Evolutionary conservation across 192 early-diverging fungal species (phyloP).

Genomic region (Diversispora eburnea): DNA sequence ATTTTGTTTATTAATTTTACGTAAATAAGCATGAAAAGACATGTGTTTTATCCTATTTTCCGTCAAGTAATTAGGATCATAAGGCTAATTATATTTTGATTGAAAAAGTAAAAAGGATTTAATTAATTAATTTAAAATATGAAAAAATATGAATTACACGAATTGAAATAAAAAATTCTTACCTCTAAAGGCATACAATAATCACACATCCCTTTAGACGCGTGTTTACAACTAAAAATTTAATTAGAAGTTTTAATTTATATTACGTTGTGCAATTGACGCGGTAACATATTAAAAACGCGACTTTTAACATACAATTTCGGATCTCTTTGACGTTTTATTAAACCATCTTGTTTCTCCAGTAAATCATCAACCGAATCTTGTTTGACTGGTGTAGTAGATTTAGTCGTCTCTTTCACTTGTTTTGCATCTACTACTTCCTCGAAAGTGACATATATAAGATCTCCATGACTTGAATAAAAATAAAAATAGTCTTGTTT

Average conservation of each 20-base stretch:
- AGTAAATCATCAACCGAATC: constrained; percentile 78
- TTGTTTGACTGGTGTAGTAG: constrained; percentile 38
- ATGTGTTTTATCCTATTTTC: constrained; percentile 95
- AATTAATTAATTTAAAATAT: neutral
- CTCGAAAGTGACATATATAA: constrained; percentile 45
- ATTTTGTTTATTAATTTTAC: constrained; percentile 69
- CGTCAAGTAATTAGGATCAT: constrained; percentile 80
- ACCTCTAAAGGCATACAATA: constrained; percentile 87
- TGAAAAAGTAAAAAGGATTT: neutral
- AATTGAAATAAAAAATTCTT: constrained; percentile 7
- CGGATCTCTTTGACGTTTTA: constrained; percentile 71
- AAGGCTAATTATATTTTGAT: constrained; percentile 54
- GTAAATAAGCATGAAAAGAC: constrained; percentile 91
- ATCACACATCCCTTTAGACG: constrained; percentile 83
- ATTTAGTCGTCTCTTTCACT: neutral
- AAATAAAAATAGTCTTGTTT: neutral
- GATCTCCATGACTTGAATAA: constrained; percentile 49
- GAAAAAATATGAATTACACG: neutral
- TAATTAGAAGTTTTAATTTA: neutral
- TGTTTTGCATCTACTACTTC: constrained; percentile 19
- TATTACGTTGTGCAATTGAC: neutral
- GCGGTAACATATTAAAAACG: neutral
- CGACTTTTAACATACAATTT: constrained; percentile 62
- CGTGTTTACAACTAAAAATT: constrained; percentile 69
- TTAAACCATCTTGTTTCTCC: constrained; percentile 78